Base-by-base conservation (phyloP, 768 basidiomycete species). In the Phlegmacium glaucopus region DNA sequence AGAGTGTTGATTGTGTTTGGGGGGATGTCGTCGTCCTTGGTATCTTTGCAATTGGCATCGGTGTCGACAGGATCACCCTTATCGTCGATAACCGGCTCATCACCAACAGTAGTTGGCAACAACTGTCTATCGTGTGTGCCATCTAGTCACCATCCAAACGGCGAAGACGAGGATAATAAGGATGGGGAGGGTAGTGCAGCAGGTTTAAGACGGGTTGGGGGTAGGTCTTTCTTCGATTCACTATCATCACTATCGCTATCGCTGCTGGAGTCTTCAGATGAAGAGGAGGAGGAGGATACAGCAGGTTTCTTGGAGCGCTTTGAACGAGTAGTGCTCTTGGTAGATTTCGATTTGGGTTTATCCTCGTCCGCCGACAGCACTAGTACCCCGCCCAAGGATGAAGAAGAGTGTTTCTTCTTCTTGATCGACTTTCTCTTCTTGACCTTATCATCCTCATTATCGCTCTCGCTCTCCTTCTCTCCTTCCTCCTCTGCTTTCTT, bases 401-500 rank as follows among this genome's bases (percentile, higher is more conserved):
- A 22, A 22, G 22, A 22, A 22, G 22, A 22, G 22, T 3, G 22
- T 16, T 44, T 30, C 29, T 44, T 36, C 44, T 6, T 30, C 42
- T 29, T 49, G 27, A 25, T 44, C 42, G 12, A 44, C 42, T 12
- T 38, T 43, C 16, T 29, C 38, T 7, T 27, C 38, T 42, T 39
- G 28, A 13, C 15, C 27, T 49, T 43, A n/a, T 27, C 27, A 30
- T 45, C 39, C 34, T 35, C 16, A 5, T 9, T 27, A 18, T 43
- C 39, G 6, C 30, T 44, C 22, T 32, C 22, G 32, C 28, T 41
- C 17, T 25, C 36, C 15, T 44, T 26, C n/a, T 8, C 18, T 15
- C n/a, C n/a, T n/a, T n/a, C n/a, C n/a, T 36, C 29, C 30, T 27
- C 49, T 56, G 39, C 72, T 71, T 58, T 75, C 74, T 45, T 63